Evolutionary conservation across 2,329 filamentous ascomycete genomes (phyloP), one percentile per base, ranked within the genome.

Genomic region (Cladophialophora chaetospira): DNA sequence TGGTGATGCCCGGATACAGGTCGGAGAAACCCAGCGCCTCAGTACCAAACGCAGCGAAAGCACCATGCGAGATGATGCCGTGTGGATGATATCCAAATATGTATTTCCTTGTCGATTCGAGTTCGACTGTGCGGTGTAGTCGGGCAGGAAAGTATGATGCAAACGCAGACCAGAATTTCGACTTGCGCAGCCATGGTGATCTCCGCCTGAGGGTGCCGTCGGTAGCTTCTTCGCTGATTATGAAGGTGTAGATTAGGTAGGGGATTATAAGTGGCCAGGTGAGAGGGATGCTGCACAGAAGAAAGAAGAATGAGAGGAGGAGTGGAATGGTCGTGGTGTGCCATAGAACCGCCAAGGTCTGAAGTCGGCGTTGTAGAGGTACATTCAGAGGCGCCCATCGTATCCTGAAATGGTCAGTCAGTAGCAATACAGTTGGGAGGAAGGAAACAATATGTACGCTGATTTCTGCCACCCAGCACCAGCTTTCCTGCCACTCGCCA

Each of bases 21-120:
- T 89, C 84, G 0, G 84, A 81, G 72, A 97, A 97, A 0, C 91
- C 91, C 0, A 97, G 80, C 0, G 91, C 91, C 66, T 97, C 92
- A 0, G 93, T 97, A 3, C 82, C 89, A 69, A 97, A 97, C 4
- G 92, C 89, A 4, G 86, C 89, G 76, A 93, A 97, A 0, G 92
- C 93, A n/a, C 93, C 94, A 67, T 97, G 91, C 4, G 89, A 94
- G 68, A 99, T 97, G 72, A 99, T 97, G 21, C 94, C 93, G 70
- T 99, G 94, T 0, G 94, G 94, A 68, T 97, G 94, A 72, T 97
- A 97, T 42, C 93, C 93, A 67, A 99, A 91, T 62, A 99, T 91
- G 75, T 97, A 99, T 73, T 96, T 96, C 61, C 91, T 82, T 1
- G 88, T 91, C 0, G 91, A 82, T 19, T 88, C 83, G 5, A 99